Base-by-base conservation (phyloP, 495 filamentous ascomycete species). In the Hypoxylon cercidicola region DNA sequence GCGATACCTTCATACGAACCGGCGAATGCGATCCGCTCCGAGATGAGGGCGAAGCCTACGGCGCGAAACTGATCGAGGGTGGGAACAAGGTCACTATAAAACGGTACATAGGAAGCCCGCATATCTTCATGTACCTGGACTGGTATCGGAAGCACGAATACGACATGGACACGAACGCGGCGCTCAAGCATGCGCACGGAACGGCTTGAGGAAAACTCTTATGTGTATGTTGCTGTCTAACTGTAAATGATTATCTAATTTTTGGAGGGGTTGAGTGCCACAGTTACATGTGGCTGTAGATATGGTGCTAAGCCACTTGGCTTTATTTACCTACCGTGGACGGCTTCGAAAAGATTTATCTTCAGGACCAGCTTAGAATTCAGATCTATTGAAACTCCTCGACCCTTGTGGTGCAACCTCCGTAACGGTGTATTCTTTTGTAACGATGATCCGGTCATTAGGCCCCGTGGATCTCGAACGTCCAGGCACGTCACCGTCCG, bases 41-140 rank as follows among this genome's bases (percentile, higher is more conserved):
- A 1, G 83, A 84, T 64, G 83, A 85, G 66, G 83, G 82, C 0
- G 82, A 84, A 68, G 79, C 79, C 0, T 85, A 84, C 60, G 82
- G 74, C 1, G 56, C 65, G 59, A 80, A 79, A 55, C 68, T 85
- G 15, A 59, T 83, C 21, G 75, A 79, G 35, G 76, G 72, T 1
- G 82, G 82, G 8, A 78, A 72, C 49, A 76, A 78, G 65, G 81
- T 83, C 13, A 78, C 76, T 2, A 55, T 81, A 7, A 82, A 79
- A 55, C 55, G 81, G 20, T 85, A 83, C 46, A 43, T 70, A 7
- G 81, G 82, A 0, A 72, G 78, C 23, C 81, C 81, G 0, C 82
- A 85, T 62, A 80, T 78, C 0, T 83, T 85, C 55, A 79, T 79
- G 78, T 79, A 82, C 59, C 70, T 83, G 55, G 53, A 37, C 4